Base-by-base conservation (phyloP, 228 moss, liverwort and hornwort species). In the Sphagnum fallax region DNA sequence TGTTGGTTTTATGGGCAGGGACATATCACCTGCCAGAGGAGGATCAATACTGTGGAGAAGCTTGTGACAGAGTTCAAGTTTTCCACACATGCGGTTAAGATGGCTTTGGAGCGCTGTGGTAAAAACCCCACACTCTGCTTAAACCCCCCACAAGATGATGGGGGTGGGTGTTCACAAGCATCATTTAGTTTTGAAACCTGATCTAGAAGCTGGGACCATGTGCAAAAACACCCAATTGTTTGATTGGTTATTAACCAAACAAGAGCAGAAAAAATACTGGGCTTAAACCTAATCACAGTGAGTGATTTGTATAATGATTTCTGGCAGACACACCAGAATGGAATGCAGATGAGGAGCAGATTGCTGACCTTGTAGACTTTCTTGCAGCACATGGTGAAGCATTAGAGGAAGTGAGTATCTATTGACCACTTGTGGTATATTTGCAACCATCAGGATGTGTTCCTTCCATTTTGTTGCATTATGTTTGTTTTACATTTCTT, bases 311-410 rank as follows among this genome's bases (percentile, higher is more conserved):
- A 72, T 5, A 73, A 65, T 75, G 69, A 66, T 71, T 50, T 50
- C 68, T 75, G 69, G 32, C 80, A 87, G 87, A 76, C 60, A 83
- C 83, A 51, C 83, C 87, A 16, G 48, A 79, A 61, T 79, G 77
- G 75, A 66, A 79, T 16, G 81, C 85, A 51, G 74, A 72, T 16
- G 62, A 79, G 70, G 70, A 75, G 32, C 72, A 77, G 67, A 66
- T 79, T 53, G 81, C 75, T 50, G 81, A 85, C 15, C 47, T 87
- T 67, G 68, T 79, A 5, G 85, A 85, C 62, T 85, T 79, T 63
- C 71, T 81, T 52, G 60, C 66, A 4, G 73, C 79, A 66, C 73
- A 73, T 63, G 68, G 63, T 5, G 60, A 47, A 66, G 74, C 58
- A 49, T 63, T 71, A 62, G 53, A 70, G 49, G 62, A 70, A 61